Evolutionary conservation across 805 yeast genomes (phyloP).

Genomic region (Cyberlindnera sargentensis): DNA sequence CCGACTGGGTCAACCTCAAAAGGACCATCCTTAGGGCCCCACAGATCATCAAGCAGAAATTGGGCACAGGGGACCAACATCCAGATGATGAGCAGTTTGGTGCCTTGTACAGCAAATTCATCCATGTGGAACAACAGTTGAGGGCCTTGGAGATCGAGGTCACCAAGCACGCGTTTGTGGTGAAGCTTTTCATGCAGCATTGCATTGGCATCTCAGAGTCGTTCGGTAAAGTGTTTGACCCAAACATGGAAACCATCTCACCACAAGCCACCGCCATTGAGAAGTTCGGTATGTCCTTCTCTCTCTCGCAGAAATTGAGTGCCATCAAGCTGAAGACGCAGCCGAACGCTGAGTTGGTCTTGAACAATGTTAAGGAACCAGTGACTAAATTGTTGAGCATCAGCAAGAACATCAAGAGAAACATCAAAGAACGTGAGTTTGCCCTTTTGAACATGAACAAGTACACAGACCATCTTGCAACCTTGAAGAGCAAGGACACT

Average conservation of each 20-base stretch:
- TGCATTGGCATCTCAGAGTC: constrained; percentile 3
- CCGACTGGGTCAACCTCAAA: constrained; percentile 36
- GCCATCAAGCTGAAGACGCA: constrained; percentile 1
- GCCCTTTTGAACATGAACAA: constrained; percentile 34
- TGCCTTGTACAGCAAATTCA: constrained; percentile 1
- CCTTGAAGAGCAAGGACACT: constrained; percentile 21
- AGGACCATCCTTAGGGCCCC: constrained; percentile 83
- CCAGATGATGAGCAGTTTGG: constrained; percentile 40
- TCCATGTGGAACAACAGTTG: not conserved
- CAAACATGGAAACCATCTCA: constrained; percentile 1
- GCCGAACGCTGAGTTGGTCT: constrained; percentile 22
- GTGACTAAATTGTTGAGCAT: constrained; percentile 9
- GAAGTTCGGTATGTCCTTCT: not conserved
- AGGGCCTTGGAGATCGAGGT: constrained; percentile 12
- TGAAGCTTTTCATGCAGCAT: constrained; percentile 5
- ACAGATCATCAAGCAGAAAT: constrained; percentile 78
- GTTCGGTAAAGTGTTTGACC: constrained; percentile 8
- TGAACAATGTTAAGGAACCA: constrained; percentile 20
- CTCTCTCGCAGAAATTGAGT: constrained; percentile 7
- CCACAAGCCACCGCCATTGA: no score
- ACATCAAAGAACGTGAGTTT: constrained; percentile 26
- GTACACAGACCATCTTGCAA: constrained; percentile 19
- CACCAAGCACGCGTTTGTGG: constrained; percentile 2
- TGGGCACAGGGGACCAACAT: constrained; percentile 64
- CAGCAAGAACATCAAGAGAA: constrained; percentile 23